Conservation (phyloP, 805 yeast genomes). For the Lachancea lanzarotensis region DNA sequence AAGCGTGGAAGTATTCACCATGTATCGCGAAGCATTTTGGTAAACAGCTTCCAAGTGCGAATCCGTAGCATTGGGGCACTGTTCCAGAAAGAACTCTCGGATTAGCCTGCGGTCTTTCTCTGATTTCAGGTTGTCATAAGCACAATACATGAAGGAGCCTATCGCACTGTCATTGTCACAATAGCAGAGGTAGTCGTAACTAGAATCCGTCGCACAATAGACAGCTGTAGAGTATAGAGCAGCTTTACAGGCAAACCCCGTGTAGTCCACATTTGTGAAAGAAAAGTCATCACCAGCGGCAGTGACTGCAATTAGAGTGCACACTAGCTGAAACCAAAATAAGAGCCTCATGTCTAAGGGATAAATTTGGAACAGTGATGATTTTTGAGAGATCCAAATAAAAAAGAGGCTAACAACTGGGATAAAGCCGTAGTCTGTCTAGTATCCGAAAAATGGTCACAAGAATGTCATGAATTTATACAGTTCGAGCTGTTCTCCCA, state of each 20-base stretch:
- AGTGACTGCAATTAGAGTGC: background rate
- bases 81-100: conserved; percentile 21
- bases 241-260: conserved; percentile 23
- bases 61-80: conserved; percentile 32
- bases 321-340: background rate
- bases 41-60: conserved; percentile 34
- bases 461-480: too few relatives aligned
- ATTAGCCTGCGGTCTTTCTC: conserved; percentile 10
- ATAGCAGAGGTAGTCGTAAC: conserved; percentile 19
- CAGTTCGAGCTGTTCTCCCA: too few relatives aligned
- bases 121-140: conserved; percentile 13
- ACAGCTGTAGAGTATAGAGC: conserved; percentile 18
- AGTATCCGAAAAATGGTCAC: too few relatives aligned
- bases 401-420: too few relatives aligned
- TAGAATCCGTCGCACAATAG: conserved; percentile 21
- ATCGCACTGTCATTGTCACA: conserved; percentile 27
- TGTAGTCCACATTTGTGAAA: conserved; percentile 16
- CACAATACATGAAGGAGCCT: conserved; percentile 30
- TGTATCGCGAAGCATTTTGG: conserved; percentile 39
- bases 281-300: conserved; percentile 8
- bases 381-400: too few relatives aligned
- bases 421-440: too few relatives aligned
- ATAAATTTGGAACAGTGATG: too few relatives aligned
- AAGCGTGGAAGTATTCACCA: conserved; percentile 30
- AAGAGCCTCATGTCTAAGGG: background rate